Percentiles rank a stretch among this genome's conserved stretches.
phyloP scores from a whole-genome alignment of 495 filamentous ascomycete genomes.

The Penicillium paradoxum region DNA sequence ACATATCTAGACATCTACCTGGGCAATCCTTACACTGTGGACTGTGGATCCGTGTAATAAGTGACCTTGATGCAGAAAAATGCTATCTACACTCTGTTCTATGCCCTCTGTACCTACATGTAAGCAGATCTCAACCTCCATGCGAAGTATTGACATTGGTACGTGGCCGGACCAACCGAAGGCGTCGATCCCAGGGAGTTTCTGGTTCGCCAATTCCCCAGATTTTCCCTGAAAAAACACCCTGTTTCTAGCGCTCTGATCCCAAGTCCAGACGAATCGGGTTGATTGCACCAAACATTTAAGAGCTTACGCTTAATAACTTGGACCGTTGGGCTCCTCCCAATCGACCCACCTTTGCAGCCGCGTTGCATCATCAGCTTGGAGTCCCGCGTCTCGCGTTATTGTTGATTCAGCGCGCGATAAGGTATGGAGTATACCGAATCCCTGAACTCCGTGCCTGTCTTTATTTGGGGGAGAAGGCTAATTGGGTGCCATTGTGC shows the following conservation, averaged over 20 bases:
- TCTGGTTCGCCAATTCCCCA: constrained; percentile 45
- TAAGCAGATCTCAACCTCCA: too few species aligned
- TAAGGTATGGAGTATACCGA: background rate
- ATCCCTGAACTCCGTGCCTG: constrained; percentile 7
- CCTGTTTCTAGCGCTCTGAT: constrained; percentile 20
- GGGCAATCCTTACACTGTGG: too few species aligned
- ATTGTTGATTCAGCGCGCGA: constrained; percentile 22
- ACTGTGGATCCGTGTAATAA: too few species aligned
- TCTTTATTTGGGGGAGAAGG: constrained; percentile 13
- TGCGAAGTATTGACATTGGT: constrained; percentile 13
- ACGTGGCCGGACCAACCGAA: constrained; percentile 16
- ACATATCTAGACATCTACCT: too few species aligned
- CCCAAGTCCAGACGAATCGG: constrained; percentile 30
- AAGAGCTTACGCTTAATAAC: background rate
- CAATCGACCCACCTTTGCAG: constrained; percentile 34
- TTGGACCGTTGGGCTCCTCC: constrained; percentile 23
- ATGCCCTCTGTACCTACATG: too few species aligned
- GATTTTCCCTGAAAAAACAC: constrained; percentile 8
- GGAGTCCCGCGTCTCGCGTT: constrained; percentile 22
- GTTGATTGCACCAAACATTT: constrained; percentile 11
- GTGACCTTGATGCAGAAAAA: too few species aligned
- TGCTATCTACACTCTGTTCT: too few species aligned
- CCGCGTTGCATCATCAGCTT: constrained; percentile 30
- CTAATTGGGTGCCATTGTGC: constrained; percentile 27
- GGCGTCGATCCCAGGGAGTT: constrained; percentile 27